phyloP scores from a whole-genome alignment of 1,139 yeast genomes.

The Protomyces inouyei region DNA sequence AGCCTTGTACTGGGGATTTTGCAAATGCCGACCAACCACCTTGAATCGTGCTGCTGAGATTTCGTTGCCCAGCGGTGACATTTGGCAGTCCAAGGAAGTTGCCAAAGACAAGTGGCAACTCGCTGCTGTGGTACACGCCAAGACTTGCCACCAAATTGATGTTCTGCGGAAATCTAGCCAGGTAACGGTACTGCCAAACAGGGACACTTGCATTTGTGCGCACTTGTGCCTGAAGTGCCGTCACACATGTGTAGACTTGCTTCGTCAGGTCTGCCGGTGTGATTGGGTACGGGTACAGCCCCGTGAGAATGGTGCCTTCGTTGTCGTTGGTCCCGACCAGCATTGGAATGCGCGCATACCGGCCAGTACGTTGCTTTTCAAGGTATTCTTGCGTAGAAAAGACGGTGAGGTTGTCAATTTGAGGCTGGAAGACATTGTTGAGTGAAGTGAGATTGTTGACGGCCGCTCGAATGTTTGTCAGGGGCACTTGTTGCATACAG shows the following conservation, averaged over 20 bases:
- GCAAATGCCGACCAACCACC: constrained; percentile 26
- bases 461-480: constrained; percentile 2
- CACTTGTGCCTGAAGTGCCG: constrained; percentile 11
- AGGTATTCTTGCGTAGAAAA: constrained; percentile 6
- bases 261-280: constrained; percentile 7
- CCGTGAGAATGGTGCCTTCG: constrained; percentile 14
- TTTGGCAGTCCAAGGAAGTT: constrained; percentile 4
- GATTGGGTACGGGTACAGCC: neutral
- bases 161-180: constrained; percentile 3
- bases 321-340: constrained; percentile 17
- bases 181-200: constrained; percentile 21
- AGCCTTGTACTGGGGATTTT: constrained; percentile 3
- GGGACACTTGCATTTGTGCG: constrained; percentile 7
- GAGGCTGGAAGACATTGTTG: constrained; percentile 8
- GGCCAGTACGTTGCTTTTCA: neutral
- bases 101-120: constrained; percentile 20
- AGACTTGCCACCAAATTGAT: constrained; percentile 6
- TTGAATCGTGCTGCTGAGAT: constrained; percentile 12
- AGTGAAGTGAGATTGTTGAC: constrained; percentile 4
- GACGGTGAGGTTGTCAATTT: constrained; percentile 8
- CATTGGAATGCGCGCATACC: constrained; percentile 12
- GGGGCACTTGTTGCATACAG: constrained; percentile 10
- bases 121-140: constrained; percentile 21
- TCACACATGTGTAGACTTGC: constrained; percentile 13
- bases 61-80: neutral